Percentiles rank a stretch among this genome's conserved stretches.
These are phyloP conservation scores for Priceomyces medius DNA, from an alignment of 805 yeast species.

Conservation along the genomic window DNA sequence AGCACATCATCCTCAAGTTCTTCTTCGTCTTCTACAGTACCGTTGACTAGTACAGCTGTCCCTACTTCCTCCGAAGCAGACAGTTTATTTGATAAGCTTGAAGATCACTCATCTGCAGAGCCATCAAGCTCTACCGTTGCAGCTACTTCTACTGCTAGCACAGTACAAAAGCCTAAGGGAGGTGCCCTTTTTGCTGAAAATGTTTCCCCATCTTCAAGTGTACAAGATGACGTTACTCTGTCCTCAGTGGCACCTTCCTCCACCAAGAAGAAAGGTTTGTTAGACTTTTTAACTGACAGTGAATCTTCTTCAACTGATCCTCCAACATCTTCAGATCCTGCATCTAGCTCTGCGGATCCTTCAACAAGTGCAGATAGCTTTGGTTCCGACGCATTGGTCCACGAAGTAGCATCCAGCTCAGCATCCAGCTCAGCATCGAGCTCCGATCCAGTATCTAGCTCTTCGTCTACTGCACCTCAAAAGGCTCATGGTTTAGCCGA, in stretches of 20 bases:
- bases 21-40: constrained; percentile 1
- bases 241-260: background rate
- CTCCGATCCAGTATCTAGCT: background rate
- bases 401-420: too few relatives aligned
- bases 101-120: background rate
- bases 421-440: constrained; percentile 1
- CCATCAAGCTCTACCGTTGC: constrained; percentile 11
- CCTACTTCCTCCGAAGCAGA: constrained; percentile 1
- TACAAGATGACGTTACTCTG: background rate
- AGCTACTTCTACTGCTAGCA: constrained; percentile 7
- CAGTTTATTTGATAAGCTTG: background rate
- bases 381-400: too few relatives aligned
- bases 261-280: background rate
- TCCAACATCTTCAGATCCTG: constrained; percentile 1
- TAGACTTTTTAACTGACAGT: background rate
- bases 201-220: background rate
- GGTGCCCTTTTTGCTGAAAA: background rate
- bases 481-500: background rate
- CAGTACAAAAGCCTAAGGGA: constrained; percentile 4
- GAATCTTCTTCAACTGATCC: constrained; percentile 2
- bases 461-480: background rate
- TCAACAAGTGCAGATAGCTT: too few relatives aligned
- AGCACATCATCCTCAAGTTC: constrained; percentile 1
- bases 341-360: background rate
- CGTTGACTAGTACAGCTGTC: background rate